These are phyloP conservation scores for Aspergillus baeticus DNA, from an alignment of 495 filamentous ascomycete species.

Conservation along the genomic window DNA sequence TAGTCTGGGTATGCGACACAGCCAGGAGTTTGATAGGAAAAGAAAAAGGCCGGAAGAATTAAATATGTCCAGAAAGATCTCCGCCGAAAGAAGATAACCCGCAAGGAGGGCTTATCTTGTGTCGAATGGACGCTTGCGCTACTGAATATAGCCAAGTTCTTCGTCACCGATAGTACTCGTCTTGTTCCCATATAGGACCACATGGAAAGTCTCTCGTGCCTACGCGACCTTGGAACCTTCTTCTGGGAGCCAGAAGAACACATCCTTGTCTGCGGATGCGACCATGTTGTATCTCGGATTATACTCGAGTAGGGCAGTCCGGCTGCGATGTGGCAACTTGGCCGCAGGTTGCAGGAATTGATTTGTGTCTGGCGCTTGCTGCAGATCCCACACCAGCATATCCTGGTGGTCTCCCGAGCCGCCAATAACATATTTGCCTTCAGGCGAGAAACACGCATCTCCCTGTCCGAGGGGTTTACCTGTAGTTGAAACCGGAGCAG, in stretches of 20 bases:
- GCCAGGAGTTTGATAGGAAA: constrained; percentile 66
- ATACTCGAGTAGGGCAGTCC: constrained; percentile 74
- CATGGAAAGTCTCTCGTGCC: constrained; percentile 17
- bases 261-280: constrained; percentile 81
- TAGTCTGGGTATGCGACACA: constrained; percentile 61
- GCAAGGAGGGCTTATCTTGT: background rate
- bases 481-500: constrained; percentile 44
- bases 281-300: constrained; percentile 91
- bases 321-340: constrained; percentile 62
- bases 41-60: constrained; percentile 49
- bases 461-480: constrained; percentile 61
- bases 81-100: background rate
- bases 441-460: constrained; percentile 83
- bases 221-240: constrained; percentile 33
- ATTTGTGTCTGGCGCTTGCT: constrained; percentile 46
- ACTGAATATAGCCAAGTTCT: background rate
- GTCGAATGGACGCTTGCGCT: background rate
- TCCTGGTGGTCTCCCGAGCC: constrained; percentile 67
- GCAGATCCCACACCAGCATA: constrained; percentile 80
- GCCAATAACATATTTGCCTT: constrained; percentile 82
- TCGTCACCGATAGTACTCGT: background rate
- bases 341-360: constrained; percentile 63
- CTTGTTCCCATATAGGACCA: background rate
- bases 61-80: constrained; percentile 5
- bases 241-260: constrained; percentile 84